Percentiles rank a stretch among this genome's conserved stretches.
Conservation (phyloP, 2,329 filamentous ascomycete species). For the Rhinocladiella mackenziei region DNA sequence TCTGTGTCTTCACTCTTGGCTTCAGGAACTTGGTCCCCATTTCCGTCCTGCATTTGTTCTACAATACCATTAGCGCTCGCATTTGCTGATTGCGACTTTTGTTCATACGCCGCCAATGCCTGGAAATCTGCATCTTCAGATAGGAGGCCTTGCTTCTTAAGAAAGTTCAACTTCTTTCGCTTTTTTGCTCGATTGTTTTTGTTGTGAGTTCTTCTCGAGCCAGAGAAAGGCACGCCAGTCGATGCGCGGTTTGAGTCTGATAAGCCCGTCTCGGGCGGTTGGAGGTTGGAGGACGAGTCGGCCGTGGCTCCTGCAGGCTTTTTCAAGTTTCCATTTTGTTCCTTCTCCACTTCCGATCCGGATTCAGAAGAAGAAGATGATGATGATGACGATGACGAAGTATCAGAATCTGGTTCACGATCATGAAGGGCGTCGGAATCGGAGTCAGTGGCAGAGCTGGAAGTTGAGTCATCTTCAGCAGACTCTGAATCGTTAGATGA, state of each 20-base stretch:
- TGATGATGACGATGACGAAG: conserved; percentile 28
- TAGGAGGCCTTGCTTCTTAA: conserved; percentile 54
- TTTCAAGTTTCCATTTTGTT: background rate
- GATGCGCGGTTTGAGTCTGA: conserved; percentile 10
- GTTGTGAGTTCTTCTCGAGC: conserved; percentile 49
- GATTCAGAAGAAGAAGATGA: conserved; percentile 34
- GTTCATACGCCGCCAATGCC: conserved; percentile 18
- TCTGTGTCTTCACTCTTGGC: background rate
- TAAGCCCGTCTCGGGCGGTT: conserved; percentile 8
- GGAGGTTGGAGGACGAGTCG: conserved; percentile 1
- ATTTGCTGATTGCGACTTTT: conserved; percentile 31
- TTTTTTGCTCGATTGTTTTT: conserved; percentile 55
- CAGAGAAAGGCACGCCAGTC: conserved; percentile 45
- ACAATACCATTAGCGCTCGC: conserved; percentile 49
- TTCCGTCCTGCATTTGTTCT: conserved; percentile 36
- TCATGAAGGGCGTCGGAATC: conserved; percentile 14
- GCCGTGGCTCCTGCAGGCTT: background rate
- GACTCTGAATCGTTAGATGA: conserved; percentile 19
- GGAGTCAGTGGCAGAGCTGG: conserved; percentile 32
- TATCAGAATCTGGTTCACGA: conserved; percentile 19
- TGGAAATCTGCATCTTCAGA: conserved; percentile 47
- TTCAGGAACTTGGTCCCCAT: conserved; percentile 18
- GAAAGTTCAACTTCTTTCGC: conserved; percentile 46
- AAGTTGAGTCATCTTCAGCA: conserved; percentile 27
- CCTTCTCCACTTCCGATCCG: conserved; percentile 27